Conservation (phyloP, 139 green algal species). For the Gonium pectorale region DNA sequence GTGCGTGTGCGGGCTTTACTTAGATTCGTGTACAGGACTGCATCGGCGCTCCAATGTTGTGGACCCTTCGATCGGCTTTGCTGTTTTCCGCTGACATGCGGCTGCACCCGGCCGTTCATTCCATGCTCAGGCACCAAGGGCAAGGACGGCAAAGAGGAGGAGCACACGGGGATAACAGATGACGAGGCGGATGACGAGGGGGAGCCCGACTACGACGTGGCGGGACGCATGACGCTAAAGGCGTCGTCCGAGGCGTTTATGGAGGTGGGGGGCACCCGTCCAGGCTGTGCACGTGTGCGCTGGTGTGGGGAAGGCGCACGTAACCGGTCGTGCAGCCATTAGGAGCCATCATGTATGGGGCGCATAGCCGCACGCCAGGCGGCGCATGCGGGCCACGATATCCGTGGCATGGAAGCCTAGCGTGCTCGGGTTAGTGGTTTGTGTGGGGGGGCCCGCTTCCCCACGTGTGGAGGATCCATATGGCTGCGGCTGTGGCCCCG, state of each 20-base stretch:
- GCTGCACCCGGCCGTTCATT: background rate
- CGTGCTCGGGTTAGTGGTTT: too few species aligned
- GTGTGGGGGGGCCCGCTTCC: too few species aligned
- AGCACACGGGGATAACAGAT: constrained; percentile 1
- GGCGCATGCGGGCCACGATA: too few species aligned
- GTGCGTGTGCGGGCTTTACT: background rate
- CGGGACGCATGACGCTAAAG: constrained; percentile 6
- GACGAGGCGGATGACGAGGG: constrained; percentile 19
- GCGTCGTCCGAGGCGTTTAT: constrained; percentile 22
- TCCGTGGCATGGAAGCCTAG: too few species aligned
- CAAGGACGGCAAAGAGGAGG: background rate
- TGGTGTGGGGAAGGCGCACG: too few species aligned
- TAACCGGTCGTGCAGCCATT: too few species aligned
- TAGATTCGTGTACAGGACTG: background rate
- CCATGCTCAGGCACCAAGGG: too few species aligned
- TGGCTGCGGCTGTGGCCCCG: too few species aligned
- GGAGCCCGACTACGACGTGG: constrained; percentile 34
- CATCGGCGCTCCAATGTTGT: too few species aligned
- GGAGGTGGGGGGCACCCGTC: background rate
- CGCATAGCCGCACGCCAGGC: background rate
- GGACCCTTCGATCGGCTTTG: background rate
- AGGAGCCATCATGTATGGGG: too few species aligned
- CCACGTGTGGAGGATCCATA: too few species aligned
- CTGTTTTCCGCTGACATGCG: background rate
- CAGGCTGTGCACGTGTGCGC: background rate